Evolutionary conservation across 2,329 filamentous ascomycete species (phyloP).

Genomic region (Venturia carpophila): DNA sequence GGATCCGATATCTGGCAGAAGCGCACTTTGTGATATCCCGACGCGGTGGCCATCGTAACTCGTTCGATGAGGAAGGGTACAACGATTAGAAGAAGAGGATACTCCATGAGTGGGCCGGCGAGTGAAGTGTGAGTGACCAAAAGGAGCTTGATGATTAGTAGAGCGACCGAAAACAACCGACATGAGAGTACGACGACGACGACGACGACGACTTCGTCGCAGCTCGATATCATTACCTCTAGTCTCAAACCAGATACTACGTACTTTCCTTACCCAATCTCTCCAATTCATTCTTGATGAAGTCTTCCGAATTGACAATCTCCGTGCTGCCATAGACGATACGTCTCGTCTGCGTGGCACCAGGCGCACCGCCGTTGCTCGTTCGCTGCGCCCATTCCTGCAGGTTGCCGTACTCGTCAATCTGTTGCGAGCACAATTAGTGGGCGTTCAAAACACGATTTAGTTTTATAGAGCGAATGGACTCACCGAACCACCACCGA

Average conservation of each 20-base stretch:
- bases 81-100: too few relatives aligned
- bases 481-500: slow-evolving; percentile 66
- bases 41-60: too few relatives aligned
- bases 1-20: too few relatives aligned
- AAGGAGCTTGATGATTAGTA: too few relatives aligned
- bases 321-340: slow-evolving; percentile 94
- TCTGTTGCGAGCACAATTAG: slow-evolving; percentile 31
- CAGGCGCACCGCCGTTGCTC: slow-evolving; percentile 44
- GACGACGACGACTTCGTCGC: too few relatives aligned
- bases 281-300: slow-evolving; percentile 49
- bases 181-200: too few relatives aligned
- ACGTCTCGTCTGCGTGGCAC: slow-evolving; percentile 57
- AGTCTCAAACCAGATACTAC: background rate
- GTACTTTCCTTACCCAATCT: slow-evolving; percentile 47
- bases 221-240: background rate
- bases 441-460: background rate
- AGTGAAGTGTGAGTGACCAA: too few relatives aligned
- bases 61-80: too few relatives aligned
- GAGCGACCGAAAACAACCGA: too few relatives aligned
- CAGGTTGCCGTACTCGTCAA: slow-evolving; percentile 97
- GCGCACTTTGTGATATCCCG: too few relatives aligned
- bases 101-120: too few relatives aligned
- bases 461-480: too few relatives aligned
- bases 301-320: slow-evolving; percentile 55
- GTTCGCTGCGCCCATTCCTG: slow-evolving; percentile 91